Conservation (phyloP, 2,329 filamentous ascomycete genomes). For the Fusarium dlaminii region DNA sequence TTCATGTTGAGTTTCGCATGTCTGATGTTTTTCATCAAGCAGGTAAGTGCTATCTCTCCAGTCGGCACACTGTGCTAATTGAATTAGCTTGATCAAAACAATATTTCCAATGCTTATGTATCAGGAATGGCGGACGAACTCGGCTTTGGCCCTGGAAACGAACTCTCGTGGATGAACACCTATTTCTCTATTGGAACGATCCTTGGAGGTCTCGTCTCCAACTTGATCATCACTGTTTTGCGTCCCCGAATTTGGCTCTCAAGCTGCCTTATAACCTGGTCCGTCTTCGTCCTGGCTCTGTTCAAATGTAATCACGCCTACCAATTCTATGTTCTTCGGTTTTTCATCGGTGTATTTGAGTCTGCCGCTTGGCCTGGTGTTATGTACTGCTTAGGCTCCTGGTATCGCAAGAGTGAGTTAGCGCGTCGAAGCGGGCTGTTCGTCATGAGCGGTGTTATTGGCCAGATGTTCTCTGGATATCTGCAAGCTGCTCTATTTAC, state of each 20-base stretch:
- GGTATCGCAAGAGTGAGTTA: conserved; percentile 68
- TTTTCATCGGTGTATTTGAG: conserved; percentile 65
- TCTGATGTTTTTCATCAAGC: conserved; percentile 58
- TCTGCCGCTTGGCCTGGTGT: conserved; percentile 65
- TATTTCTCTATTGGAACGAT: conserved; percentile 58
- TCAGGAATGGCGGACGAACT: conserved; percentile 60
- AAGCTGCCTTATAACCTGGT: conserved; percentile 50
- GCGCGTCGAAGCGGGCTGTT: conserved; percentile 66
- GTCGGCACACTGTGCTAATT: conserved; percentile 8
- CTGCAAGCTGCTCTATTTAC: conserved; percentile 47
- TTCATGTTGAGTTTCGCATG: conserved; percentile 53
- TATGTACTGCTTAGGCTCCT: conserved; percentile 63
- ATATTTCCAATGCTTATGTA: conserved; percentile 60
- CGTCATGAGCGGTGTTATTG: conserved; percentile 65
- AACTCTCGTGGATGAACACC: conserved; percentile 57
- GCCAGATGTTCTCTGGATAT: conserved; percentile 51
- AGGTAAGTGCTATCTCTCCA: conserved; percentile 24
- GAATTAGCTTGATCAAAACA: conserved; percentile 53
- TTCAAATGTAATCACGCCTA: conserved; percentile 49
- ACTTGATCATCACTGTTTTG: conserved; percentile 56
- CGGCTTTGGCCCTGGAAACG: conserved; percentile 51
- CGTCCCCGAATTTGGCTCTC: conserved; percentile 55
- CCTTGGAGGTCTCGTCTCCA: conserved; percentile 54
- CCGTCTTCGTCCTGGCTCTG: conserved; percentile 51
- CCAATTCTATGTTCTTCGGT: conserved; percentile 59